A percentile compares a stretch with the other conserved stretches of the same genome.
These are phyloP conservation scores for Pluteus cervinus DNA, from an alignment of 768 basidiomycete species.

Conservation along the genomic window DNA sequence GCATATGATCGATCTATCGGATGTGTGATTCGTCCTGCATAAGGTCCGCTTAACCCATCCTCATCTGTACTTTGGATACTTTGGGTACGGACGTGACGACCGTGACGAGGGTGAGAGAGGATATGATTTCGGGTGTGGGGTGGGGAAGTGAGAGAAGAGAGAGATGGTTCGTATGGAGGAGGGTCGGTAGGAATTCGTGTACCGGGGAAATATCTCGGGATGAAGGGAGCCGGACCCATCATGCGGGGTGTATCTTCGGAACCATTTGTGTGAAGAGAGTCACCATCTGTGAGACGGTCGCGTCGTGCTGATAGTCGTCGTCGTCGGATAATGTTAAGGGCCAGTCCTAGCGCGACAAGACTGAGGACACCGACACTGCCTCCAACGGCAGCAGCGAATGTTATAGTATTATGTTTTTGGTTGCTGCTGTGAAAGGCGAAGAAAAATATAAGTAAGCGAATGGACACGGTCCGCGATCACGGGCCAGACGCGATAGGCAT, in stretches of 20 bases:
- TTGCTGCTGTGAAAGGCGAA: slow-evolving; percentile 11
- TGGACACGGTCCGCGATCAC: slow-evolving; percentile 1
- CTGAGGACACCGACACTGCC: slow-evolving; percentile 46
- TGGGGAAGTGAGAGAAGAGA: no score
- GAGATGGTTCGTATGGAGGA: slow-evolving; percentile 29
- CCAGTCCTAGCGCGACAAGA: slow-evolving; percentile 39
- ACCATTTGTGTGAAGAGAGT: slow-evolving; percentile 19
- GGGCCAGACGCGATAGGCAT: not conserved
- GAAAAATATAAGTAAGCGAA: not conserved
- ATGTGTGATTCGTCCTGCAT: no score
- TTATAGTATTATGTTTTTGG: slow-evolving; percentile 31
- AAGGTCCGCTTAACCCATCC: no score
- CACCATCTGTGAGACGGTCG: slow-evolving; percentile 7
- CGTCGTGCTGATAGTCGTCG: slow-evolving; percentile 16
- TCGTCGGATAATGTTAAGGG: slow-evolving; percentile 44
- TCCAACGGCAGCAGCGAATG: slow-evolving; percentile 51
- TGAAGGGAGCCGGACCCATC: slow-evolving; percentile 41
- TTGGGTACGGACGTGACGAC: no score
- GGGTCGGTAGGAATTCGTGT: slow-evolving; percentile 34
- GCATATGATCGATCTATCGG: no score
- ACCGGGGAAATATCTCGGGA: slow-evolving; percentile 54
- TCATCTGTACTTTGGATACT: no score
- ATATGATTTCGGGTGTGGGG: no score
- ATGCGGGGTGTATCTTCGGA: slow-evolving; percentile 34
- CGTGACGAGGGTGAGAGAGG: no score